Evolutionary conservation across 2,329 filamentous ascomycete species (phyloP).

Genomic region (Alternaria burnsii): DNA sequence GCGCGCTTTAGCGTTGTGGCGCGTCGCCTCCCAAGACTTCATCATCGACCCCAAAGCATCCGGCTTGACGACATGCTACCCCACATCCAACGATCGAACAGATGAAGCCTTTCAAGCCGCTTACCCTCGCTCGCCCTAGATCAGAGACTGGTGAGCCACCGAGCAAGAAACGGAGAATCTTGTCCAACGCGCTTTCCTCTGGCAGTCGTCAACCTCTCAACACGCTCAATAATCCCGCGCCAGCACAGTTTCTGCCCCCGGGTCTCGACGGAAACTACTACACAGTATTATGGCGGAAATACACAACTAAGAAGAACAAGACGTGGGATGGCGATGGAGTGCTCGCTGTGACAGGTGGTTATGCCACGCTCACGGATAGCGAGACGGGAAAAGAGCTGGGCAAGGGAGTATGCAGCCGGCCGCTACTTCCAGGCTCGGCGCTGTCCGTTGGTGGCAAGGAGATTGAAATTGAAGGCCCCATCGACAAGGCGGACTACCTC

Average conservation of each 20-base stretch:
- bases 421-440: slow-evolving; percentile 66
- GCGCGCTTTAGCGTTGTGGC: slow-evolving; percentile 5
- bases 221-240: slow-evolving; percentile 32
- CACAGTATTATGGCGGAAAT: slow-evolving; percentile 67
- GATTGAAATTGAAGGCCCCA: slow-evolving; percentile 70
- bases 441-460: slow-evolving; percentile 73
- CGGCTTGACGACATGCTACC: slow-evolving; percentile 1
- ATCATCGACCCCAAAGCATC: background rate
- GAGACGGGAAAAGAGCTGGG: slow-evolving; percentile 69
- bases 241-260: slow-evolving; percentile 25
- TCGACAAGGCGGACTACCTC: slow-evolving; percentile 68
- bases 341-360: slow-evolving; percentile 64
- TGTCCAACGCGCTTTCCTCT: slow-evolving; percentile 36
- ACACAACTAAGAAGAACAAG: slow-evolving; percentile 76
- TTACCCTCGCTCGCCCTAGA: slow-evolving; percentile 40
- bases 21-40: background rate
- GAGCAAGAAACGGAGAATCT: slow-evolving; percentile 54
- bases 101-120: slow-evolving; percentile 49
- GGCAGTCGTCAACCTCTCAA: slow-evolving; percentile 44
- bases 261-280: slow-evolving; percentile 52
- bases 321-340: slow-evolving; percentile 80
- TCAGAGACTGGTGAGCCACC: slow-evolving; percentile 42
- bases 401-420: slow-evolving; percentile 62
- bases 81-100: slow-evolving; percentile 12
- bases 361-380: slow-evolving; percentile 68